phyloP scores from a whole-genome alignment of 805 yeast species.

The Kazachstania africana region DNA sequence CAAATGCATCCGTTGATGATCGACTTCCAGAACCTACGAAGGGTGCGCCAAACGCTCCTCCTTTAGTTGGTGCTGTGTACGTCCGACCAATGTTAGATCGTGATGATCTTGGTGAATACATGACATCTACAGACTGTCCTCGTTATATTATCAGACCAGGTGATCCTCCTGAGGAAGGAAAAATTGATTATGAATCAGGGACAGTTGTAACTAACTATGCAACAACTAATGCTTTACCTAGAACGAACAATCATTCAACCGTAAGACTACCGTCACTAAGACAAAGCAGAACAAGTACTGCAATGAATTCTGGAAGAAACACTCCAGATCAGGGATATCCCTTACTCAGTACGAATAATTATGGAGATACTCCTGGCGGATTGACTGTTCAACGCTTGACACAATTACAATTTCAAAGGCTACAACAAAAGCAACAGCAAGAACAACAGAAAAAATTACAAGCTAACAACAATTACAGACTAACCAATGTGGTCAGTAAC shows the following conservation, averaged over 20 bases:
- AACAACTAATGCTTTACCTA: conserved; percentile 13
- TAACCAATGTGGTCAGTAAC: conserved; percentile 16
- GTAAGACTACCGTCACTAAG: conserved; percentile 11
- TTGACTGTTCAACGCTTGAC: conserved; percentile 16
- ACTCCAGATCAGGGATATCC: conserved; percentile 1
- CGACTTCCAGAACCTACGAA: conserved; percentile 72
- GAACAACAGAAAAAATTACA: conserved; percentile 11
- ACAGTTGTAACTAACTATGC: conserved; percentile 15
- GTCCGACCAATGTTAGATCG: conserved; percentile 60
- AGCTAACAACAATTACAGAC: conserved; percentile 15
- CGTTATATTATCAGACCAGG: conserved; percentile 34
- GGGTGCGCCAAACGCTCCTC: conserved; percentile 82
- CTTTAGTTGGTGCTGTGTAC: conserved; percentile 83
- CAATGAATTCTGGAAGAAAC: background rate
- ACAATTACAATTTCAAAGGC: conserved; percentile 15
- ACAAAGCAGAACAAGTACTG: conserved; percentile 4
- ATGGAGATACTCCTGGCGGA: background rate
- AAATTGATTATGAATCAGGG: conserved; percentile 24
- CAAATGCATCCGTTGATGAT: conserved; percentile 63
- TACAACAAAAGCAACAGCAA: conserved; percentile 14
- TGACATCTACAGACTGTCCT: conserved; percentile 36
- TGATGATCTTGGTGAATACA: conserved; percentile 74
- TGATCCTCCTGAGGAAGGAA: conserved; percentile 28
- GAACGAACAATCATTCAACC: conserved; percentile 13
- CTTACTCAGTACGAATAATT: background rate